phyloP scores from a whole-genome alignment of 805 yeast genomes.

The Kodamaea kaohsiungensis region DNA sequence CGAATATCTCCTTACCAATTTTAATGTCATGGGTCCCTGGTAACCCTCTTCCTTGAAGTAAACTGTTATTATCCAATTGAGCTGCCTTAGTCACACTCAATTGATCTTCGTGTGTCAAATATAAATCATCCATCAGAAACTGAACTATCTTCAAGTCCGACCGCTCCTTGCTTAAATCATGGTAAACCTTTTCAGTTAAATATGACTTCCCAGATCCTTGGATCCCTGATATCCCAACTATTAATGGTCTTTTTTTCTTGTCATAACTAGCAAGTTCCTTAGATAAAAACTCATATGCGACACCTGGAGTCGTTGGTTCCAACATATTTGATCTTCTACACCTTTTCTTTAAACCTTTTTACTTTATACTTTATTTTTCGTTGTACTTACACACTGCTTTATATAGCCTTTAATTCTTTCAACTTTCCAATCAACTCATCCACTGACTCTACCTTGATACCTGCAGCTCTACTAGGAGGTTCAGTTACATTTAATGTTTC shows the following conservation, averaged over 20 bases:
- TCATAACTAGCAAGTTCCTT: slow-evolving; percentile 27
- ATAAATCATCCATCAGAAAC: slow-evolving; percentile 85
- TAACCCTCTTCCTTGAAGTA: slow-evolving; percentile 78
- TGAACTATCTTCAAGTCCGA: slow-evolving; percentile 43
- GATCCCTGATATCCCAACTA: slow-evolving; percentile 66
- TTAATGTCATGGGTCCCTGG: slow-evolving; percentile 91
- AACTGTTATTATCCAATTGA: slow-evolving; percentile 42
- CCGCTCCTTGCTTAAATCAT: slow-evolving; percentile 31
- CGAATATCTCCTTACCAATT: slow-evolving; percentile 41
- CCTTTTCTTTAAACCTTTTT: neutral
- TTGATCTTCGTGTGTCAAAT: slow-evolving; percentile 69
- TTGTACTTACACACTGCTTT: neutral
- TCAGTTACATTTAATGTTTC: slow-evolving; percentile 75
- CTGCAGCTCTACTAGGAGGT: slow-evolving; percentile 81
- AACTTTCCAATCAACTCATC: slow-evolving; percentile 81
- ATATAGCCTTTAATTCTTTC: slow-evolving; percentile 65
- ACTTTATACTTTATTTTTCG: slow-evolving; percentile 37
- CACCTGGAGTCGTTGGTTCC: slow-evolving; percentile 10
- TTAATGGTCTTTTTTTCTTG: slow-evolving; percentile 36
- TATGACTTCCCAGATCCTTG: slow-evolving; percentile 78
- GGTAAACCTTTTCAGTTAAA: slow-evolving; percentile 39
- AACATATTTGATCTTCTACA: neutral
- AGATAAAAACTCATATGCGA: slow-evolving; percentile 26
- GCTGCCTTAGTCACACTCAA: slow-evolving; percentile 36
- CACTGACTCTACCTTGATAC: slow-evolving; percentile 75